These are phyloP conservation scores for Hypholoma sublateritium DNA, from an alignment of 768 basidiomycete species.

Conservation along the genomic window DNA sequence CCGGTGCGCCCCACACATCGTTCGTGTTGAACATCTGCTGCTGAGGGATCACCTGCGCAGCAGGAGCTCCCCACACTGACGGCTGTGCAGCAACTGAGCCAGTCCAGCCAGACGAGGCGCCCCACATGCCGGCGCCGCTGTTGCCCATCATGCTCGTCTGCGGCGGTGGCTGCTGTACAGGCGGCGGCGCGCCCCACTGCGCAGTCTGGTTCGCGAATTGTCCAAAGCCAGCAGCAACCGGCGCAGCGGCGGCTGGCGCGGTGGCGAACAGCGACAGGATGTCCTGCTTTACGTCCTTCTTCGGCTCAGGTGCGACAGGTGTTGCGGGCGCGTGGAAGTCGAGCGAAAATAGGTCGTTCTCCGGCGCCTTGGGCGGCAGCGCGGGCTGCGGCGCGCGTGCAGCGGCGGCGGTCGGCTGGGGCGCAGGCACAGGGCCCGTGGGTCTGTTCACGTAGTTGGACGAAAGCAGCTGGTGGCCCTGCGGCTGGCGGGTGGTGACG, in stretches of 20 bases:
- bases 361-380: constrained; percentile 28
- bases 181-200: constrained; percentile 30
- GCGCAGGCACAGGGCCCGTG: constrained; percentile 24
- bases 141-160: constrained; percentile 54
- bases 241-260: constrained; percentile 33
- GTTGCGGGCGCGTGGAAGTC: constrained; percentile 75
- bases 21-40: constrained; percentile 45
- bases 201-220: constrained; percentile 30
- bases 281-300: constrained; percentile 80
- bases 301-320: constrained; percentile 30
- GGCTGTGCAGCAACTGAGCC: constrained; percentile 32
- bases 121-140: constrained; percentile 62
- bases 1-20: constrained; percentile 55
- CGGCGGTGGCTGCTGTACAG: constrained; percentile 16
- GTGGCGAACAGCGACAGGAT: constrained; percentile 81
- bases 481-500: constrained; percentile 42
- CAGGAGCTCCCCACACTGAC: constrained; percentile 38
- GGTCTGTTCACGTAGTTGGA: constrained; percentile 29
- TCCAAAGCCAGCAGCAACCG: constrained; percentile 33
- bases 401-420: not conserved
- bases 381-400: constrained; percentile 22
- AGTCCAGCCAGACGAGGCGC: constrained; percentile 64
- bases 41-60: constrained; percentile 18
- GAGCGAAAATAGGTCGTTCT: constrained; percentile 77
- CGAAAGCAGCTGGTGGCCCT: constrained; percentile 58